Evolutionary conservation across 2,329 filamentous ascomycete species (phyloP).

Genomic region (Nemania sp.): DNA sequence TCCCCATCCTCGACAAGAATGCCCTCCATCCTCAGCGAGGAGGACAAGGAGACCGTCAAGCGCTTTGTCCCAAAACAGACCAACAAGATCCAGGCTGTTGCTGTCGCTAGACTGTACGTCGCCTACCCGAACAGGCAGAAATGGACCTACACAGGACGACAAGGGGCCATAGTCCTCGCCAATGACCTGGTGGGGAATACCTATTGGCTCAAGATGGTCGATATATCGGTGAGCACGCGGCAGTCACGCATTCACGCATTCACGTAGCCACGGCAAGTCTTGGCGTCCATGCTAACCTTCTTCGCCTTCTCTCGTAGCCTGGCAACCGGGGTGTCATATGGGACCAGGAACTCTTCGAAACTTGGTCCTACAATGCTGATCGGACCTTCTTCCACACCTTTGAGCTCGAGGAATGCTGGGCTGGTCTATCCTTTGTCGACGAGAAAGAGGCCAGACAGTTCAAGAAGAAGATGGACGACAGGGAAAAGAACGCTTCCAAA

Average conservation of each 20-base stretch:
- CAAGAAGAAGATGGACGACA: constrained; percentile 94
- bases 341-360: constrained; percentile 98
- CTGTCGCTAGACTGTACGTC: constrained; percentile 90
- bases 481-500: constrained; percentile 94
- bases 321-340: constrained; percentile 84
- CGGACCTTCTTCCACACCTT: constrained; percentile 98
- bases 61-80: constrained; percentile 88
- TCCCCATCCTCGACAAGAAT: constrained; percentile 45
- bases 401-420: constrained; percentile 89
- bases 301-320: constrained; percentile 53
- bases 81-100: constrained; percentile 97
- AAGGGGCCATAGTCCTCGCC: constrained; percentile 87
- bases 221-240: constrained; percentile 76
- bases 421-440: constrained; percentile 88
- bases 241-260: background rate
- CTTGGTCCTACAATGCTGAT: constrained; percentile 94
- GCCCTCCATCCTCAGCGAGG: constrained; percentile 78
- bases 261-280: constrained; percentile 4
- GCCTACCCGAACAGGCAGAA: constrained; percentile 81
- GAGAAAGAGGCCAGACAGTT: constrained; percentile 98
- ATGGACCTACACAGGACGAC: constrained; percentile 95
- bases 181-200: constrained; percentile 95
- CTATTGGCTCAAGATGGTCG: constrained; percentile 96
- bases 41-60: constrained; percentile 96
- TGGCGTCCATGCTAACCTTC: constrained; percentile 13